phyloP scores from a whole-genome alignment of 31 red algal species.

The Bonnemaisonia californica region DNA sequence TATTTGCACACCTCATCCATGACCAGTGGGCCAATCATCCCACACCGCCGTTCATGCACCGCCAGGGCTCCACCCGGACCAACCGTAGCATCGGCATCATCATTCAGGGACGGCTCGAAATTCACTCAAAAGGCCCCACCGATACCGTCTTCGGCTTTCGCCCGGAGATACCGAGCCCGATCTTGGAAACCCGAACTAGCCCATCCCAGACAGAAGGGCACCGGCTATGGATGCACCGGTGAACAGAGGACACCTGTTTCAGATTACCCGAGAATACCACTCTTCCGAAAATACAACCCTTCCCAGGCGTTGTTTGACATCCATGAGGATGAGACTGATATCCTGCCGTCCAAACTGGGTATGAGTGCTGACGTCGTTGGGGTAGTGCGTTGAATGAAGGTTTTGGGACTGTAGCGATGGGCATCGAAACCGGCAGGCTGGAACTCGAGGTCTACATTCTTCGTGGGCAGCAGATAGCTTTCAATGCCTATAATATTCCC shows the following conservation, averaged over 20 bases:
- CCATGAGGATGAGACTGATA: constrained; percentile 41
- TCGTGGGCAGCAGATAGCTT: constrained; percentile 45
- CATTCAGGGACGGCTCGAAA: too few species aligned
- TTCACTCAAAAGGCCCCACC: too few species aligned
- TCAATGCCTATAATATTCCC: constrained; percentile 65
- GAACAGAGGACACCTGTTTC: too few species aligned
- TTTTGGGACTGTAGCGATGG: constrained; percentile 40
- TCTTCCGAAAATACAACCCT: too few species aligned
- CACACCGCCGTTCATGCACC: too few species aligned
- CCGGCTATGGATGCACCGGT: too few species aligned
- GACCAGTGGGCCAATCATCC: constrained; percentile 51
- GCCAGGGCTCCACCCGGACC: too few species aligned
- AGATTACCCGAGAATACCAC: too few species aligned
- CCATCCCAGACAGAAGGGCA: too few species aligned
- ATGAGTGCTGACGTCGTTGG: constrained; percentile 21
- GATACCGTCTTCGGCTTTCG: not conserved
- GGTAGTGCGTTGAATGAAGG: constrained; percentile 29
- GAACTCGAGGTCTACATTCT: constrained; percentile 55
- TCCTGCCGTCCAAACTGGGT: not conserved
- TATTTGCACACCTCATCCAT: constrained; percentile 35
- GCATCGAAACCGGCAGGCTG: constrained; percentile 51
- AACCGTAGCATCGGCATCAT: too few species aligned
- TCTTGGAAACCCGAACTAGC: constrained; percentile 51
- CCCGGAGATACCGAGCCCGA: constrained; percentile 58
- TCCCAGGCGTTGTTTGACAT: constrained; percentile 41